Percentiles rank a stretch among this genome's conserved stretches.
Evolutionary conservation across 2,329 filamentous ascomycete species (phyloP).

Genomic region (Ceratocystis alfenasii): DNA sequence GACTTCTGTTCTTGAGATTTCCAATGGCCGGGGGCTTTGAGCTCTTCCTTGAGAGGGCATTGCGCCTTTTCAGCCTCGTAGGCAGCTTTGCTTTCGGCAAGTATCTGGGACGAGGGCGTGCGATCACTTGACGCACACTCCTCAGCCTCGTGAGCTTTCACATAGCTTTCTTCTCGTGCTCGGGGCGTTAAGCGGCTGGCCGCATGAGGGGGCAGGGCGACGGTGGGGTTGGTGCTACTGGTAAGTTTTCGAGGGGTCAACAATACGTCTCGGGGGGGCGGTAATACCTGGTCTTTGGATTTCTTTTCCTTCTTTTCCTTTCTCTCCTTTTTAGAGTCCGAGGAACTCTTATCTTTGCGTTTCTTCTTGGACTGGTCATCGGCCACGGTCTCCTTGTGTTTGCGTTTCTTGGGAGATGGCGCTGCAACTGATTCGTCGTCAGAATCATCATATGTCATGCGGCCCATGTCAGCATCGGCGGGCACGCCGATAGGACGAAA

Average conservation of each 20-base stretch:
- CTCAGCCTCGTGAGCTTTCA: conserved; percentile 6
- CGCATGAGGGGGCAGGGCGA: not conserved
- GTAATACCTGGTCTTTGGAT: conserved; percentile 20
- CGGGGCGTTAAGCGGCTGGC: not conserved
- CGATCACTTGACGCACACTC: not conserved
- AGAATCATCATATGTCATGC: conserved; percentile 19
- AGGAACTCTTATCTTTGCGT: conserved; percentile 19
- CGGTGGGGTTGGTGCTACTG: not conserved
- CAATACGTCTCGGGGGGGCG: not conserved
- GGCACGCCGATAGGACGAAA: conserved; percentile 53
- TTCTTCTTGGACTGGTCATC: conserved; percentile 21
- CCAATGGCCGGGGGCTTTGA: not conserved
- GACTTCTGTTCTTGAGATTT: conserved; percentile 1
- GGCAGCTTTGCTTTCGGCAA: not conserved
- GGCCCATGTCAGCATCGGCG: conserved; percentile 34
- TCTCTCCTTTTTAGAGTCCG: conserved; percentile 19
- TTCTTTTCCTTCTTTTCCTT: conserved; percentile 20
- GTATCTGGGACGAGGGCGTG: conserved; percentile 4
- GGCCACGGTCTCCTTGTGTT: conserved; percentile 10
- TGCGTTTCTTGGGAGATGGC: conserved; percentile 22
- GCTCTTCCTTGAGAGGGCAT: not conserved
- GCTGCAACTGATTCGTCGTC: conserved; percentile 16
- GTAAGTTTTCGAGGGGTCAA: not conserved
- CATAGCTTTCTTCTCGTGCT: not conserved
- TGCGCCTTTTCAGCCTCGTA: not conserved